These are phyloP conservation scores for Heterobasidion parviporum DNA, from an alignment of 1,284 basidiomycete genomes.

Conservation along the genomic window DNA sequence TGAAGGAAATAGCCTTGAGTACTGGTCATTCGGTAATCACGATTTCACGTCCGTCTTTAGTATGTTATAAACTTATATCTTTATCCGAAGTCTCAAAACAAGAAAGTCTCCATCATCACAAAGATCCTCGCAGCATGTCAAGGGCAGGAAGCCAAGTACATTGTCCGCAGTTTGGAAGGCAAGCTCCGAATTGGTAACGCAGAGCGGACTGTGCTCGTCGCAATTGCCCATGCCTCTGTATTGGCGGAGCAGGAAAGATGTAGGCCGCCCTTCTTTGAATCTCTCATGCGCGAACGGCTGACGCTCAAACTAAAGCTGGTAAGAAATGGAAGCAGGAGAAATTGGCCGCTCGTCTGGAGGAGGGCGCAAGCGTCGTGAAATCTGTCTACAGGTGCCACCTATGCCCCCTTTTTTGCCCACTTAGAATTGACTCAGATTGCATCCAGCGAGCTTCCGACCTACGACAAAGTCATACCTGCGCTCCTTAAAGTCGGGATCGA, in stretches of 20 bases:
- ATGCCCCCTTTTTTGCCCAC: background rate
- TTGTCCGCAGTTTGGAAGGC: constrained; percentile 92
- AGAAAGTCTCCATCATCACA: constrained; percentile 94
- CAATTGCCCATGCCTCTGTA: constrained; percentile 81
- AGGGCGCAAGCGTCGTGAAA: constrained; percentile 77
- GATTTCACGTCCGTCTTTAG: background rate
- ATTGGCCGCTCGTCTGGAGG: constrained; percentile 70
- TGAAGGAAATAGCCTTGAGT: constrained; percentile 83
- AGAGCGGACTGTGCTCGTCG: constrained; percentile 86
- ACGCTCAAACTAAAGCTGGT: constrained; percentile 33
- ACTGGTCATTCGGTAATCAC: constrained; percentile 68
- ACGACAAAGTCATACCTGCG: constrained; percentile 92
- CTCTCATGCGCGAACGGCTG: constrained; percentile 3
- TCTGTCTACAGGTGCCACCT: constrained; percentile 77
- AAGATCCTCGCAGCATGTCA: constrained; percentile 91
- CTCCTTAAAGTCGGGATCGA: constrained; percentile 77
- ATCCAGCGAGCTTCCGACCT: constrained; percentile 86
- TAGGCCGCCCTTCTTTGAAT: constrained; percentile 21
- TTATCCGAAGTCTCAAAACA: constrained; percentile 69
- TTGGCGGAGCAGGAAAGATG: constrained; percentile 68
- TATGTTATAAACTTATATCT: background rate
- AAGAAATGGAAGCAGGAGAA: constrained; percentile 74
- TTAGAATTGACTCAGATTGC: constrained; percentile 1
- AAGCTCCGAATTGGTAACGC: constrained; percentile 97
- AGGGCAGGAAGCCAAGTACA: constrained; percentile 88